phyloP scores from a whole-genome alignment of 345 rosid species.

The Litchi chinensis region DNA sequence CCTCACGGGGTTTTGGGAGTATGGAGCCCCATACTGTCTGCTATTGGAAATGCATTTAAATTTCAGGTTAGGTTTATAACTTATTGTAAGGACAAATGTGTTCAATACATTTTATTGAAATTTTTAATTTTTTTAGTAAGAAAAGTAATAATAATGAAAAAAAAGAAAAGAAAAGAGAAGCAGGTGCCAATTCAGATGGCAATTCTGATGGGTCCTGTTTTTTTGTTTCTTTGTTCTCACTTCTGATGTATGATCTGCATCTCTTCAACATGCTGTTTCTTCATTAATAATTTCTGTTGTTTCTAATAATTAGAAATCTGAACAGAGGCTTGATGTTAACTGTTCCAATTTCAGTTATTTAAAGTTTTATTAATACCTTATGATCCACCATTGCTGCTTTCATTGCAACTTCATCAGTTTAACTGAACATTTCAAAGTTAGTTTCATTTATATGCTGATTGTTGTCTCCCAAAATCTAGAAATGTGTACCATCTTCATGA shows the following conservation, averaged over 20 bases:
- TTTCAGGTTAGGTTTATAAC: conserved; percentile 67
- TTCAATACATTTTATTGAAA: background rate
- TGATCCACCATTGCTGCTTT: background rate
- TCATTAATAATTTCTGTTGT: background rate
- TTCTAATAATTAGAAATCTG: background rate
- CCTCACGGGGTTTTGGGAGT: conserved; percentile 93
- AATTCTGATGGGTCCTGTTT: background rate
- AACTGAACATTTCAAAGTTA: background rate
- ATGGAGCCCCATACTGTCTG: conserved; percentile 94
- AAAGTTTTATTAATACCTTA: background rate
- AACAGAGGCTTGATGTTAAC: background rate
- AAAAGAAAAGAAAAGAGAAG: background rate
- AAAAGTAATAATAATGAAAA: background rate
- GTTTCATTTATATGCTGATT: background rate
- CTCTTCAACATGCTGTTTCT: background rate
- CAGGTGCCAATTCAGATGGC: background rate
- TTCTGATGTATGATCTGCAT: background rate
- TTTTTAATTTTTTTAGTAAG: background rate
- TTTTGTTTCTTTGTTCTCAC: background rate
- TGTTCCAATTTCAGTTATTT: background rate
- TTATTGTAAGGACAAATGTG: background rate
- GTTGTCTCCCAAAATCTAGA: background rate
- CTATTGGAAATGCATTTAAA: conserved; percentile 96
- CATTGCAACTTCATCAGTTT: background rate
- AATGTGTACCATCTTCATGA: background rate